These are phyloP conservation scores for Parastagonospora nodorum DNA, from an alignment of 2,329 filamentous ascomycete species.

Conservation along the genomic window DNA sequence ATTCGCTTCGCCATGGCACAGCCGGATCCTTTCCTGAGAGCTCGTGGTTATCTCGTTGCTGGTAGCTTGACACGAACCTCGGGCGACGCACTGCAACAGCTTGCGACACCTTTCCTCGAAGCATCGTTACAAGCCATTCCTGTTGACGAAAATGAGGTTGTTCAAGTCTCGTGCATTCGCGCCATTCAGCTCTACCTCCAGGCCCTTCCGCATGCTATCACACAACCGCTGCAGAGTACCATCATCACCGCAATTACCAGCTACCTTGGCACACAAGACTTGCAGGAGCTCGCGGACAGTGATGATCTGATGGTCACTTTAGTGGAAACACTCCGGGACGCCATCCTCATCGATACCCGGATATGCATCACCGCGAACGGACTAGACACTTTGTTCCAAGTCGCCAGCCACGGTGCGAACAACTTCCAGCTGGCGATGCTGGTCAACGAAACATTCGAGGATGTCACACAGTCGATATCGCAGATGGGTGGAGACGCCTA, in stretches of 20 bases:
- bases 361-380: conserved; percentile 78
- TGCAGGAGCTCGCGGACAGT: conserved; percentile 81
- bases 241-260: conserved; percentile 67
- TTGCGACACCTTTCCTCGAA: conserved; percentile 70
- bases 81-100: conserved; percentile 57
- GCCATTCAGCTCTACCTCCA: conserved; percentile 73
- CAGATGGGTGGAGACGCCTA: conserved; percentile 71
- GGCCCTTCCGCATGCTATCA: conserved; percentile 56
- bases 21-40: conserved; percentile 77
- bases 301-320: conserved; percentile 92
- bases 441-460: conserved; percentile 89
- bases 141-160: conserved; percentile 79
- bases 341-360: conserved; percentile 77
- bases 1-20: conserved; percentile 76
- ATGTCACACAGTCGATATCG: conserved; percentile 73
- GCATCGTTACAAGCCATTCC: conserved; percentile 76
- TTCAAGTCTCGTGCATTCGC: conserved; percentile 90
- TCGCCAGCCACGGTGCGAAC: conserved; percentile 83
- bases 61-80: conserved; percentile 76
- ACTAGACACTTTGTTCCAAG: conserved; percentile 81
- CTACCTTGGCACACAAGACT: conserved; percentile 80
- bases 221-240: conserved; percentile 63
- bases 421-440: conserved; percentile 92
- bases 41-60: conserved; percentile 84
- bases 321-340: conserved; percentile 81